Evolutionary conservation across 176 grass and related monocot species (phyloP), one percentile per base, ranked within the genome.

Genomic region (Zoysia pacifica): DNA sequence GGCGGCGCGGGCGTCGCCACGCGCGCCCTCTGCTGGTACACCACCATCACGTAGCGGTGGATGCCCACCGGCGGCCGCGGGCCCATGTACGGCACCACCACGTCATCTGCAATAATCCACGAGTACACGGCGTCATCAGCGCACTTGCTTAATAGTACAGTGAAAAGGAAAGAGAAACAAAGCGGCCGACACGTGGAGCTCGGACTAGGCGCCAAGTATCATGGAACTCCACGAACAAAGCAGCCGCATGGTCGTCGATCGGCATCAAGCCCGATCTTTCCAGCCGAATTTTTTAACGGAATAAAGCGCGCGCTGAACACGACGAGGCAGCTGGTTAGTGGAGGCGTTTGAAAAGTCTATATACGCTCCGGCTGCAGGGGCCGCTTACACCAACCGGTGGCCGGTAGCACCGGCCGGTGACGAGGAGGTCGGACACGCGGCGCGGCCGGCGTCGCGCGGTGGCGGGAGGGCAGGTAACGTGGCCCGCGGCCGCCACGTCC

Each of bases 21-120:
- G 28, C 28, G 28, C 28, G 0, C 43, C 74, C 83, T 91, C 94
- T 97, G 94, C 89, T 90, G 87, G 83, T 87, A 94, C 19, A 89
- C n/a, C 65, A 97, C 80, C 40, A 90, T 55, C 38, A 92, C 94
- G 80, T 92, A 97, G 20, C 94, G 88, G 78, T 97, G 94, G 89
- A 93, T 91, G 14, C 94, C 94, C 72, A 91, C 48, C 66, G 76
- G 81, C 13, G 94, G 94, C 1, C 44, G 10, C 8, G 91, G 94
- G 5, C 81, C 75, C 86, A 86, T 35, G 81, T 97, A 97, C 7
- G 86, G 78, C 64, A 97, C 67, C 60, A 94, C 85, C 83, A 80
- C 85, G 18, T 85, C 60, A 94, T 83, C 83, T 82, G 2, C 47
- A 46, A 54, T 54, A 55, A 53, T 53, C 51, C 15, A 55, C 15